These are phyloP conservation scores for Solanum arcanum DNA, from an alignment of 257 asterid genomes.

Conservation along the genomic window DNA sequence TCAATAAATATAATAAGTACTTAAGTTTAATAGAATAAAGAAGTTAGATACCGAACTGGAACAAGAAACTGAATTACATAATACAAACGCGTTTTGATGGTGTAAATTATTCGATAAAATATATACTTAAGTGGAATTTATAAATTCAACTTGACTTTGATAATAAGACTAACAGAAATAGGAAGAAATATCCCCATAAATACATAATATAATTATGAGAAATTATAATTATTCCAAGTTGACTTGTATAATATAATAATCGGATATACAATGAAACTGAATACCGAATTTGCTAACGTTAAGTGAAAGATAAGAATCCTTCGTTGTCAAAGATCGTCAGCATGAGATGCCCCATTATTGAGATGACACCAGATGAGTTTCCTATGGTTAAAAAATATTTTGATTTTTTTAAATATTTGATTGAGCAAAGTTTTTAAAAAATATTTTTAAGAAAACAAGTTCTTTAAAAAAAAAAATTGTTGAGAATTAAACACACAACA, in stretches of 20 bases:
- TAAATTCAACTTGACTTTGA: not conserved
- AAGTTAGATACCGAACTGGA: not conserved
- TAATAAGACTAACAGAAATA: too few relatives aligned
- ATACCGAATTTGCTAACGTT: not conserved
- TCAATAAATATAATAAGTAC: not conserved
- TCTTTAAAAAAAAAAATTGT: fast-evolving
- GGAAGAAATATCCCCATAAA: too few relatives aligned
- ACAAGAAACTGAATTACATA: not conserved
- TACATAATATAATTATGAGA: too few relatives aligned
- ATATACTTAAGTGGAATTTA: not conserved
- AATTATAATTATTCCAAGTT: not conserved
- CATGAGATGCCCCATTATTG: not conserved
- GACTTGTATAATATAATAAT: not conserved
- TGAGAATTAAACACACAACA: too few relatives aligned
- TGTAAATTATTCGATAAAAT: not conserved
- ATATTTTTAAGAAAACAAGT: not conserved
- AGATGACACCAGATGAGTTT: not conserved
- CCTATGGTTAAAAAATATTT: too few relatives aligned
- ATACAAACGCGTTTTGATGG: not conserved
- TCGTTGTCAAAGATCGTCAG: not conserved
- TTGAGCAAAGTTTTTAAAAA: fast-evolving
- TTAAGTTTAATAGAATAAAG: not conserved
- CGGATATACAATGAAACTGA: not conserved
- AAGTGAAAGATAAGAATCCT: not conserved
- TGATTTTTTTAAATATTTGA: not conserved